These are phyloP conservation scores for Chrysanthemum lavandulifolium DNA, from an alignment of 129 eudicot genomes.

Conservation along the genomic window DNA sequence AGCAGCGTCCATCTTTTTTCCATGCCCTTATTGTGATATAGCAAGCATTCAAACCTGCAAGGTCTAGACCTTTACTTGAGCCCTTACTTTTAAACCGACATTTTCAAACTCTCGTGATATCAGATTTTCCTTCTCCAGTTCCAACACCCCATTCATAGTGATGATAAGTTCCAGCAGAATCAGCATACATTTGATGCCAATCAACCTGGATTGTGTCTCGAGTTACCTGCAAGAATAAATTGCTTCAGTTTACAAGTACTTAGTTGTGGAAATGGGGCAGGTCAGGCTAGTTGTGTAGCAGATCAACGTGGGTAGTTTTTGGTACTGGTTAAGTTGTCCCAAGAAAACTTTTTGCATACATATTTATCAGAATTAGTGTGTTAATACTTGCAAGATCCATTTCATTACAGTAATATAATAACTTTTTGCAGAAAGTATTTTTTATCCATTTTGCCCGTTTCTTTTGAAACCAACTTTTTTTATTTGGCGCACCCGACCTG, in stretches of 20 bases:
- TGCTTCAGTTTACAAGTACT: neutral
- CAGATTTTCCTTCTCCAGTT: slow-evolving; percentile 91
- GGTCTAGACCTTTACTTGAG: slow-evolving; percentile 75
- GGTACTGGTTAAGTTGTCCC: no score
- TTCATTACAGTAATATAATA: no score
- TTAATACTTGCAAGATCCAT: no score
- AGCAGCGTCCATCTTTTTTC: slow-evolving; percentile 81
- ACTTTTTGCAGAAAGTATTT: no score
- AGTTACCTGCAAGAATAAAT: slow-evolving; percentile 55
- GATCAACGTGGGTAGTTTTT: no score
- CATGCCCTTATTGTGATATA: slow-evolving; percentile 95
- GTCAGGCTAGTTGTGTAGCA: no score
- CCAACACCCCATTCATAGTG: slow-evolving; percentile 98
- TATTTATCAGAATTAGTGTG: no score
- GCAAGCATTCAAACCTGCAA: slow-evolving; percentile 71
- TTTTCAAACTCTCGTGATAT: slow-evolving; percentile 81
- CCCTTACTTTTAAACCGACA: slow-evolving; percentile 82
- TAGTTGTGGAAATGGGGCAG: no score
- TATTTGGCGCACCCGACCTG: no score
- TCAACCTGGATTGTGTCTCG: slow-evolving; percentile 75
- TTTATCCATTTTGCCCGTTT: no score
- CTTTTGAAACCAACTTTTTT: no score
- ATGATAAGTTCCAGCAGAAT: slow-evolving; percentile 74
- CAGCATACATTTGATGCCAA: slow-evolving; percentile 80
- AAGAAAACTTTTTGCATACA: no score